Percentiles rank a stretch among this genome's conserved stretches.
phyloP scores from a whole-genome alignment of 805 yeast genomes.

The Clavispora asparagi region DNA sequence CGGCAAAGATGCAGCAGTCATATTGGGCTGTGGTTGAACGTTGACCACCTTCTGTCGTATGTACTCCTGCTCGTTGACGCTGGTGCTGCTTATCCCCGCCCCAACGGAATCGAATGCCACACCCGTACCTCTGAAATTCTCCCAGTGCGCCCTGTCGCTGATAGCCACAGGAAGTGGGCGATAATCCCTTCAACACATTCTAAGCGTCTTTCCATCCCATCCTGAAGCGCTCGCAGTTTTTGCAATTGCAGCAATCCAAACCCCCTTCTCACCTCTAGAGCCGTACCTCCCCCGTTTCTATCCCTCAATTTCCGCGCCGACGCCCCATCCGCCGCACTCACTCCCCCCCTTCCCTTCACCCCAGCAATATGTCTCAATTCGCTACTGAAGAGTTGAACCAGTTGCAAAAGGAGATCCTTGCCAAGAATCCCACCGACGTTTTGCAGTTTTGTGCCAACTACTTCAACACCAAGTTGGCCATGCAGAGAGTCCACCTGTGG shows the following conservation, averaged over 20 bases:
- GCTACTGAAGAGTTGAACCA: slow-evolving; percentile 51
- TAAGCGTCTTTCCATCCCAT: background rate
- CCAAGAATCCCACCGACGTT: slow-evolving; percentile 59
- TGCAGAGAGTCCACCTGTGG: slow-evolving; percentile 52
- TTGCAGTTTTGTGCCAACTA: slow-evolving; percentile 73
- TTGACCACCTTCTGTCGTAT: no score
- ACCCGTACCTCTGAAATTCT: background rate
- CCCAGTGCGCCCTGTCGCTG: background rate
- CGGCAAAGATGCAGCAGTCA: no score
- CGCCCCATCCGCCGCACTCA: slow-evolving; percentile 4
- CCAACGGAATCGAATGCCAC: background rate
- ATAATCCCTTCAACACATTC: background rate
- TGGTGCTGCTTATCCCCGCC: no score
- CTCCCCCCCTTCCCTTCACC: slow-evolving; percentile 1
- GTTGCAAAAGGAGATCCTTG: slow-evolving; percentile 50
- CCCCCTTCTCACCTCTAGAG: background rate
- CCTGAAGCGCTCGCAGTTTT: background rate
- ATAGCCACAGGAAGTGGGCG: background rate
- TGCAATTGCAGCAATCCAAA: background rate
- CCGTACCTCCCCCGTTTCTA: background rate
- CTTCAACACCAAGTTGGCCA: slow-evolving; percentile 57
- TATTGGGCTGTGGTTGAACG: no score
- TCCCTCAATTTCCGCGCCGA: background rate
- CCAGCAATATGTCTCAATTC: slow-evolving; percentile 6
- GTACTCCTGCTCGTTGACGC: no score